Conservation (phyloP, 75 land plant species). For the Sequoiadendron giganteum region DNA sequence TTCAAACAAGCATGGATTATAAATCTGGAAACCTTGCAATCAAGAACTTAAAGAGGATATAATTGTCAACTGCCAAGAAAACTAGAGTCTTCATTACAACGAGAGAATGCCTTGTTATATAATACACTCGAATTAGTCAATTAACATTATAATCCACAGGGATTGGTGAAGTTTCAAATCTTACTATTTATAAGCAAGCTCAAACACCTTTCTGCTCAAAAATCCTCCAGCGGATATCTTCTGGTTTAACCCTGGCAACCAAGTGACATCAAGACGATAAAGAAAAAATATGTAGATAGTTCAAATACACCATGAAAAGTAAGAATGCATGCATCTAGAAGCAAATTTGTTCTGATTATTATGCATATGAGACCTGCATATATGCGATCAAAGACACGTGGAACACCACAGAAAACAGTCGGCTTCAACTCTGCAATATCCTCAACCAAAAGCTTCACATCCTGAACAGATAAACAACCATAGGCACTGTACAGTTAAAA, state of each 20-base stretch:
- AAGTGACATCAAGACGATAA: constrained; percentile 6
- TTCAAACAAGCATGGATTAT: background rate
- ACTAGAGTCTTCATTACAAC: background rate
- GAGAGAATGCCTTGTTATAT: background rate
- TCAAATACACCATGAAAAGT: background rate
- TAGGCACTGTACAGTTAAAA: background rate
- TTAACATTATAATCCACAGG: background rate
- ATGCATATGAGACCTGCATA: constrained; percentile 53
- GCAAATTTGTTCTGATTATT: background rate
- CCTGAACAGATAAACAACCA: constrained; percentile 44
- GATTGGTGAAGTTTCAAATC: constrained; percentile 9
- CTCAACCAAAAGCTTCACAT: constrained; percentile 83
- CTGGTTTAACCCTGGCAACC: constrained; percentile 50
- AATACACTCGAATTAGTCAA: background rate
- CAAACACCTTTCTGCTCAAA: constrained; percentile 49
- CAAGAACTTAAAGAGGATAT: background rate
- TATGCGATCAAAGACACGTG: constrained; percentile 93
- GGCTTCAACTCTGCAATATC: constrained; percentile 93
- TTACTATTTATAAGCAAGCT: constrained; percentile 65
- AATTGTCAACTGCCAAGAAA: background rate
- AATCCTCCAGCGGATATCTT: constrained; percentile 61
- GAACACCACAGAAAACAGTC: constrained; percentile 95
- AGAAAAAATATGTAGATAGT: background rate
- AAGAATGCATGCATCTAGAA: background rate
- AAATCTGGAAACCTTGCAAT: background rate